Evolutionary conservation across 345 rosid genomes (phyloP).

Genomic region (Brassica napus): DNA sequence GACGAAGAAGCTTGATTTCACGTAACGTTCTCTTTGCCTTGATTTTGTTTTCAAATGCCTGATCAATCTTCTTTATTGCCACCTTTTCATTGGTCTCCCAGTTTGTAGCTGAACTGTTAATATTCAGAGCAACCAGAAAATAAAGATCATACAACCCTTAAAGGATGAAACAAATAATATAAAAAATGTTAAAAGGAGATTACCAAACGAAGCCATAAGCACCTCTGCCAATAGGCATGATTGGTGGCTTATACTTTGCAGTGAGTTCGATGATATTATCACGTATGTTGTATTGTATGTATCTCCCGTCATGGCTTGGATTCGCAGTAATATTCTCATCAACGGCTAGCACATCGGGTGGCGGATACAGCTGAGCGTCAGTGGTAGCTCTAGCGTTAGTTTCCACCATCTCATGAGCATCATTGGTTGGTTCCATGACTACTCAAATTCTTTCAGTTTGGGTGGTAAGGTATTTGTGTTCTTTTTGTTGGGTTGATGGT

Average conservation of each 20-base stretch:
- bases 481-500: neutral
- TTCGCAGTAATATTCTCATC: slow-evolving; percentile 62
- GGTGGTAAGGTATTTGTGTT: neutral
- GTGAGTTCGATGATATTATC: slow-evolving; percentile 83
- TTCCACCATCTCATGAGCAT: neutral
- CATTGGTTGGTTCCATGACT: slow-evolving; percentile 2
- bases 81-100: slow-evolving; percentile 80
- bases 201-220: slow-evolving; percentile 92
- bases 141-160: neutral
- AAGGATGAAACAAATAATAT: neutral
- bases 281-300: slow-evolving; percentile 65
- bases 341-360: neutral
- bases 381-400: neutral
- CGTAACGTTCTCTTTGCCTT: slow-evolving; percentile 95
- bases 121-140: neutral
- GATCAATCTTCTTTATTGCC: slow-evolving; percentile 81
- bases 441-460: neutral
- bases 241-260: slow-evolving; percentile 80
- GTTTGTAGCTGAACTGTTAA: slow-evolving; percentile 61
- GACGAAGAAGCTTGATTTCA: slow-evolving; percentile 95
- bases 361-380: neutral
- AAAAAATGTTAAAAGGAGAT: neutral
- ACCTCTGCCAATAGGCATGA: slow-evolving; percentile 79
- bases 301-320: slow-evolving; percentile 71
- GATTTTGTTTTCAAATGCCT: slow-evolving; percentile 74